A percentile compares a stretch with the other conserved stretches of the same genome.
Evolutionary conservation across 1,139 yeast species (phyloP).

Genomic region (Lodderomyces jiufengensis): DNA sequence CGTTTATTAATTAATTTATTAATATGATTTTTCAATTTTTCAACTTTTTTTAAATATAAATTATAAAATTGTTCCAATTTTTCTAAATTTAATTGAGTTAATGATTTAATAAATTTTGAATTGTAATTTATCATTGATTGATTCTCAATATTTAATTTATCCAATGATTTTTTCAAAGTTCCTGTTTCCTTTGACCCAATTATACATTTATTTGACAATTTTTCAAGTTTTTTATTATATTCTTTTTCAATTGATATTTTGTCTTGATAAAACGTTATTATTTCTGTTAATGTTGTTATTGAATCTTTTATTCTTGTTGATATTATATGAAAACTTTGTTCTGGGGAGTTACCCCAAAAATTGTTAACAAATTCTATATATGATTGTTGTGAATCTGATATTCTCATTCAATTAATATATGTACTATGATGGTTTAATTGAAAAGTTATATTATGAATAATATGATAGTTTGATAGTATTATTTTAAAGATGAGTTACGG

Average conservation of each 20-base stretch:
- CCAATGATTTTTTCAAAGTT: conserved; percentile 56
- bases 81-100: conserved; percentile 32
- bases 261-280: conserved; percentile 46
- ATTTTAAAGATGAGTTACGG: no score
- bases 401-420: conserved; percentile 4
- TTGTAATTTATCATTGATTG: conserved; percentile 31
- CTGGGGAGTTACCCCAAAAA: conserved; percentile 41
- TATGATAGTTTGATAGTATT: conserved; percentile 1
- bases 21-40: conserved; percentile 37
- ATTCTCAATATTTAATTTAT: conserved; percentile 53
- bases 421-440: no score
- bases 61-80: conserved; percentile 29
- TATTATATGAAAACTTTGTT: conserved; percentile 31
- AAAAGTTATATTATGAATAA: no score
- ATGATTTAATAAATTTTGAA: conserved; percentile 30
- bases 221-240: conserved; percentile 51
- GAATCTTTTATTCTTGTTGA: conserved; percentile 33
- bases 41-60: conserved; percentile 29
- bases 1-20: conserved; percentile 27
- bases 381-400: conserved; percentile 2
- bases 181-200: conserved; percentile 63
- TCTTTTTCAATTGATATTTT: conserved; percentile 68
- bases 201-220: conserved; percentile 42
- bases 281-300: conserved; percentile 35
- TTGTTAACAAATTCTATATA: conserved; percentile 32